Evolutionary conservation across 257 asterid species (phyloP).

Genomic region (Thymus mandschuricus): DNA sequence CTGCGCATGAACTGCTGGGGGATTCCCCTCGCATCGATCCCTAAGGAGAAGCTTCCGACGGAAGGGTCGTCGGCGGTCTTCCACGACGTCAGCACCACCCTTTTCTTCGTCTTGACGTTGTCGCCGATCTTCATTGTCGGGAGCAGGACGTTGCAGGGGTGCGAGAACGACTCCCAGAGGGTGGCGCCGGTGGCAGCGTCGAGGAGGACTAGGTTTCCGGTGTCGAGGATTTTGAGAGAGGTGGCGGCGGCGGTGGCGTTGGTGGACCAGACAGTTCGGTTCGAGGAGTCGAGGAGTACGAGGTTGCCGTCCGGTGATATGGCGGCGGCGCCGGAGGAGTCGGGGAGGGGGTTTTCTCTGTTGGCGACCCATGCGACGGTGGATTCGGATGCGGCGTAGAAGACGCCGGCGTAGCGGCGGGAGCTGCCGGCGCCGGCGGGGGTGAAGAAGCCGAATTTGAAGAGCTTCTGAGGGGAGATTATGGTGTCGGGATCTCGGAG

Average conservation of each 20-base stretch:
- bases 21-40: constrained; percentile 34
- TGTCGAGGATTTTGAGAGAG: constrained; percentile 37
- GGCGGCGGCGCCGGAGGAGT: background rate
- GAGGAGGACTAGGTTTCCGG: constrained; percentile 44
- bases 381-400: background rate
- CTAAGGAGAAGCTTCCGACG: constrained; percentile 38
- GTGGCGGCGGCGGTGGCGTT: constrained; percentile 15
- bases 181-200: constrained; percentile 29
- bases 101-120: constrained; percentile 37
- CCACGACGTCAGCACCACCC: constrained; percentile 42
- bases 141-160: constrained; percentile 37
- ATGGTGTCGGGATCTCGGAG: constrained; percentile 6
- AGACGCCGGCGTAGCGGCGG: constrained; percentile 3
- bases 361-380: constrained; percentile 7
- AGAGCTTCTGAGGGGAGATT: background rate
- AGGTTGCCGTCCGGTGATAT: background rate
- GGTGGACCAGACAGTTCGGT: constrained; percentile 8
- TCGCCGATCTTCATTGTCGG: constrained; percentile 40
- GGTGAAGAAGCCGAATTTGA: constrained; percentile 4
- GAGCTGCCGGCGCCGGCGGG: background rate
- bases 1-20: constrained; percentile 42
- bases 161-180: constrained; percentile 48
- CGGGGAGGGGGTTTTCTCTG: background rate
- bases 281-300: background rate
- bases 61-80: constrained; percentile 42